Conservation (phyloP, 2,329 filamentous ascomycete species). For the Ophioceras dolichostomum region DNA sequence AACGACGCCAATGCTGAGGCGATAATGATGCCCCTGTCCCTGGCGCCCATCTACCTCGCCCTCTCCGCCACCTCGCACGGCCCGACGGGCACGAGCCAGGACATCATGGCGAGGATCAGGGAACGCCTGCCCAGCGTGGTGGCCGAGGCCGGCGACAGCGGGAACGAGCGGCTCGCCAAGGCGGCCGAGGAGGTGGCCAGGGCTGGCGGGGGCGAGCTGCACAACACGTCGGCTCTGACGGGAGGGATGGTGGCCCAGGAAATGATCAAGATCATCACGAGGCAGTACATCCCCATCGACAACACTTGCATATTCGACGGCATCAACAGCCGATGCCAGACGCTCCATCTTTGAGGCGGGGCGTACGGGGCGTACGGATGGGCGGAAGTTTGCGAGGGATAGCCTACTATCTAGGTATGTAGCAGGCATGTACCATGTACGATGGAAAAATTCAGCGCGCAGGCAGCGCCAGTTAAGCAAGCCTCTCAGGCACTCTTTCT, state of each 20-base stretch:
- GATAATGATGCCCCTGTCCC: slow-evolving; percentile 40
- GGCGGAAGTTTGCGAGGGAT: neutral
- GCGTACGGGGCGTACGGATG: slow-evolving; percentile 1
- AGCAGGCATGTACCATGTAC: too few relatives aligned
- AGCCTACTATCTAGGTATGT: too few relatives aligned
- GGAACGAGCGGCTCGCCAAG: slow-evolving; percentile 33
- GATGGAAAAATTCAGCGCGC: too few relatives aligned
- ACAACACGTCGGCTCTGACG: slow-evolving; percentile 79
- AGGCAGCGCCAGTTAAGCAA: too few relatives aligned
- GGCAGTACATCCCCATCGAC: slow-evolving; percentile 60
- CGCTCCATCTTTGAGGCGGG: slow-evolving; percentile 35
- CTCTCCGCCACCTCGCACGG: slow-evolving; percentile 40
- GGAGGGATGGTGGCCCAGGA: slow-evolving; percentile 96
- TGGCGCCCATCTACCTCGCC: slow-evolving; percentile 59
- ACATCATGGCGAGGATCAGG: slow-evolving; percentile 37
- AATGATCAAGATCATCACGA: slow-evolving; percentile 77
- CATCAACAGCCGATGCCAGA: slow-evolving; percentile 48
- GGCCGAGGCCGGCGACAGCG: slow-evolving; percentile 8
- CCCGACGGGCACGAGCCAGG: slow-evolving; percentile 29
- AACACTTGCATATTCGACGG: slow-evolving; percentile 62
- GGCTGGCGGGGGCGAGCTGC: slow-evolving; percentile 72
- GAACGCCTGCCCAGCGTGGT: slow-evolving; percentile 22
- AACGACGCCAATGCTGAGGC: slow-evolving; percentile 40
- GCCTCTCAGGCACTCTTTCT: too few relatives aligned
- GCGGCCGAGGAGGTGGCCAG: slow-evolving; percentile 58